phyloP scores from a whole-genome alignment of 1,284 basidiomycete genomes.

The Leccinum fallax region DNA sequence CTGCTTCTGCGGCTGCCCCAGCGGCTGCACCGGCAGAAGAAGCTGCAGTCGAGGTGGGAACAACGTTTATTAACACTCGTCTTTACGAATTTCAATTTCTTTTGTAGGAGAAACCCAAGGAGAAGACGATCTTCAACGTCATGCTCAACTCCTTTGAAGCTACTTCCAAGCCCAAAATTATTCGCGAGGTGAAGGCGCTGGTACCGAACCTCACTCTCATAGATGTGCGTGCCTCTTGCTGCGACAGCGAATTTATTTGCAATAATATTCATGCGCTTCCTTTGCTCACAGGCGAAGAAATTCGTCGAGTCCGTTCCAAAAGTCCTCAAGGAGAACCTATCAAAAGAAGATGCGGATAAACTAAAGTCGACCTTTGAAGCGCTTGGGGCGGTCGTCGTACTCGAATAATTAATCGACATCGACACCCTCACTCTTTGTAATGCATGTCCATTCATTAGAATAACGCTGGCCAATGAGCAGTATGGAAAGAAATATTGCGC shows the following conservation, averaged over 20 bases:
- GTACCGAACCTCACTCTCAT: constrained; percentile 95
- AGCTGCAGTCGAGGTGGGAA: constrained; percentile 63
- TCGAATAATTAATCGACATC: constrained; percentile 57
- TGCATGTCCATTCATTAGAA: constrained; percentile 23
- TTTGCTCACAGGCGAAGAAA: constrained; percentile 85
- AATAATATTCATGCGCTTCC: constrained; percentile 10
- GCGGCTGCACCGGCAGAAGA: constrained; percentile 56
- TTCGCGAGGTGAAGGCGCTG: constrained; percentile 95
- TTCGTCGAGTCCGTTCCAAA: constrained; percentile 97
- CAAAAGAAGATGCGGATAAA: constrained; percentile 99
- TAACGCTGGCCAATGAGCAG: constrained; percentile 11
- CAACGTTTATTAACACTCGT: background rate
- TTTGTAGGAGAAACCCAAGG: constrained; percentile 90
- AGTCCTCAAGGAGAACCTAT: constrained; percentile 91
- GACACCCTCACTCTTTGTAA: constrained; percentile 10
- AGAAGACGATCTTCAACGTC: constrained; percentile 98
- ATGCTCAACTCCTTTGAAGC: constrained; percentile 93
- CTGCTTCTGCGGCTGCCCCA: constrained; percentile 66
- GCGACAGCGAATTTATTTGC: constrained; percentile 3
- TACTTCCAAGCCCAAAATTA: constrained; percentile 93
- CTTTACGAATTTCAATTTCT: background rate
- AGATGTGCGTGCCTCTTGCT: constrained; percentile 64
- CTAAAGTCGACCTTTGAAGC: constrained; percentile 88
- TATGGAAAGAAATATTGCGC: constrained; percentile 19
- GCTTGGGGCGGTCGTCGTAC: constrained; percentile 86